Base-by-base conservation (phyloP, 768 basidiomycete species). In the Boletus rubroflammeus region DNA sequence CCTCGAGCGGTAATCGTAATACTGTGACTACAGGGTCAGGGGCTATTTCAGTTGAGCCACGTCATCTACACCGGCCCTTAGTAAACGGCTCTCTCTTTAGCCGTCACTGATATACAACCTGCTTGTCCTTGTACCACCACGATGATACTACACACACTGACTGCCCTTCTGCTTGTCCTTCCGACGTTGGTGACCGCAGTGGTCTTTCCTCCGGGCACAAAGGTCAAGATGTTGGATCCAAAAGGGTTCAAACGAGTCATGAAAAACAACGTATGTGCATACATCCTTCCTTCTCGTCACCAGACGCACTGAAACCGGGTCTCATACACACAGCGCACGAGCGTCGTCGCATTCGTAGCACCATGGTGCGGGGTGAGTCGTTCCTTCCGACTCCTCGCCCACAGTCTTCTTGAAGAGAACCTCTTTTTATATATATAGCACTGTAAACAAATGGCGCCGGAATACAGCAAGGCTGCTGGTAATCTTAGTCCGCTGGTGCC, bases 291-390 rank as follows among this genome's bases (percentile, higher is more conserved):
- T 11, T 39, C 8, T 35, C 14, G 5, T 9, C 17, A n/a, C 21
- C 28, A 23, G 19, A 47, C 50, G 17, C 17, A 41, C 53, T 35
- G 17, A 56, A n/a, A 35, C 19, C 31, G 5, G 11, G 39, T n/a
- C 29, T 36, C 29, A 50, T 19, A 7, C 11, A 35, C 44, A 10
- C 61, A 92, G 90, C 75, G 81, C 72, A 88, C 90, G 31, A 82
- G 78, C 56, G 70, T 94, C 65, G 86, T 96, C 17, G 94, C 92
- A 2, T 97, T 95, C 66, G 88, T 94, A 13, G 94, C 94, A n/a
- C 90, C 93, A 4, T 96, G 93, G 94, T 93, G 90, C 65, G 90
- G 88, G 59, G 88, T 90, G 69, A 67, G 87, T 59, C 35, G 32
- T 9, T n/a, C 10, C 10, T 45, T 21, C 25, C 47, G 2, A 40